Conservation (phyloP, 129 eudicot genomes). For the Daucus carota region DNA sequence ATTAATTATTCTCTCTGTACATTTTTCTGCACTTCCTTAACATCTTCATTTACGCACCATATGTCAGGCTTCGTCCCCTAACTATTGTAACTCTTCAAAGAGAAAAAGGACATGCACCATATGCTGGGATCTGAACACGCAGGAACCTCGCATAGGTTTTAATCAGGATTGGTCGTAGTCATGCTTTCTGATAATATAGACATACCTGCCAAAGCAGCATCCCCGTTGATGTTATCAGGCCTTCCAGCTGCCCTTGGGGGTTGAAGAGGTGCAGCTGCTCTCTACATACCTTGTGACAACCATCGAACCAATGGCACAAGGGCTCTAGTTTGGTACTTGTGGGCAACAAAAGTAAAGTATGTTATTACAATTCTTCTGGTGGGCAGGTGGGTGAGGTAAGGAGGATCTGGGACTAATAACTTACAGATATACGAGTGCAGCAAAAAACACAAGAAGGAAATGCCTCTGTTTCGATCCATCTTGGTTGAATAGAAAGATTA, state of each 20-base stretch:
- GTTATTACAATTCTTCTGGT: not conserved
- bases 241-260: slow-evolving; percentile 69
- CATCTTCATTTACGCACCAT: no score
- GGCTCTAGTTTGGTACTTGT: slow-evolving; percentile 97
- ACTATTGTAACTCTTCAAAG: no score
- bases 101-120: no score
- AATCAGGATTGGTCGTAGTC: not conserved
- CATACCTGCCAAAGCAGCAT: slow-evolving; percentile 49
- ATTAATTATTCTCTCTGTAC: no score
- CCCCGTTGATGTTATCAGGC: slow-evolving; percentile 51
- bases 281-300: slow-evolving; percentile 93
- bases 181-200: slow-evolving; percentile 2
- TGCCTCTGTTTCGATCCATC: slow-evolving; percentile 95
- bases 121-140: not conserved
- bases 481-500: slow-evolving; percentile 84
- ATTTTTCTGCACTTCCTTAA: no score
- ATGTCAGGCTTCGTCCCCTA: no score
- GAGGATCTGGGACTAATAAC: slow-evolving; percentile 10
- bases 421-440: slow-evolving; percentile 78
- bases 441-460: slow-evolving; percentile 72
- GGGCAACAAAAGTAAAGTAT: not conserved
- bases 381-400: not conserved
- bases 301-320: slow-evolving; percentile 86
- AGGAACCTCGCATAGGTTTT: not conserved
- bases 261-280: slow-evolving; percentile 92